A percentile compares a stretch with the other conserved stretches of the same genome.
phyloP scores from a whole-genome alignment of 148 eudicot genomes.

The Chenopodium suecicum region DNA sequence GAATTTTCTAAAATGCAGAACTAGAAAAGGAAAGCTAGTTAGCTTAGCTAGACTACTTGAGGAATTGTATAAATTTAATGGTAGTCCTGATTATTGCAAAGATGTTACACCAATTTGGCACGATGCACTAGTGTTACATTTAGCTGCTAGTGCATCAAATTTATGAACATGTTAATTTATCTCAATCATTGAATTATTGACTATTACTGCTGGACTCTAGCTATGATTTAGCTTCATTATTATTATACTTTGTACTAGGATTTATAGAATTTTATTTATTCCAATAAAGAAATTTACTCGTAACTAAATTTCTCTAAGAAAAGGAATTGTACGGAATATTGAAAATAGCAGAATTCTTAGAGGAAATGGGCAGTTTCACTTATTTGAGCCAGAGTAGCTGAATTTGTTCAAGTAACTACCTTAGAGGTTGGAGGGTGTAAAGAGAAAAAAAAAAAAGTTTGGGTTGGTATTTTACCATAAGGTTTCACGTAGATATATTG shows the following conservation, averaged over 20 bases:
- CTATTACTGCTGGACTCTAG: not conserved
- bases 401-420: too few species aligned
- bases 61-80: not conserved
- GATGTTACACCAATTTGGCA: slow-evolving; percentile 6
- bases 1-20: not conserved
- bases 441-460: too few species aligned
- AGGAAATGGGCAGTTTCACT: not conserved
- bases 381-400: not conserved
- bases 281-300: too few species aligned
- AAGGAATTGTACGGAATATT: too few species aligned
- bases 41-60: not conserved
- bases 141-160: not conserved
- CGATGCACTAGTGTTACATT: not conserved
- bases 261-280: too few species aligned
- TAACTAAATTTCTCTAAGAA: too few species aligned
- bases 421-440: too few species aligned
- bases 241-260: too few species aligned
- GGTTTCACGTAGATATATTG: too few species aligned
- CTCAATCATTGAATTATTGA: slow-evolving; percentile 5
- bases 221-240: too few species aligned
- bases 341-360: not conserved
- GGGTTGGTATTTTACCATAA: too few species aligned
- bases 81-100: not conserved
- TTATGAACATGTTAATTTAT: not conserved
- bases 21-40: not conserved